A percentile compares a stretch with the other conserved stretches of the same genome.
These are phyloP conservation scores for Stephania japonica DNA, from an alignment of 164 flowering plant species.

Conservation along the genomic window DNA sequence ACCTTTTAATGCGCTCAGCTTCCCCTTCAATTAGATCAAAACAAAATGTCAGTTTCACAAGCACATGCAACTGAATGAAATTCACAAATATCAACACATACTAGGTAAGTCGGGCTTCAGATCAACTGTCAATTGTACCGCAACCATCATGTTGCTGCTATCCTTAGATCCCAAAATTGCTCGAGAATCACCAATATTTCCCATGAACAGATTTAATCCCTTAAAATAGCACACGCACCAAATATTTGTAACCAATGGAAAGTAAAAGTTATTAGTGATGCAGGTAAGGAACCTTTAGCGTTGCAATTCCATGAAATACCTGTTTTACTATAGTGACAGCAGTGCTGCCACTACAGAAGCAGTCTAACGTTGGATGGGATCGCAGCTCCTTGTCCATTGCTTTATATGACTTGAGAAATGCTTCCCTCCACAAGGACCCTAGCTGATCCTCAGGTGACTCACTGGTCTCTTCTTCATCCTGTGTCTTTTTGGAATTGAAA, in stretches of 20 bases:
- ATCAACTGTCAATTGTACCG: conserved; percentile 78
- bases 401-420: conserved; percentile 72
- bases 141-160: conserved; percentile 50
- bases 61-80: neutral
- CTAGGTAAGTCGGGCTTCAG: conserved; percentile 90
- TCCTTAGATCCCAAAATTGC: conserved; percentile 82
- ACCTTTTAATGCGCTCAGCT: conserved; percentile 86
- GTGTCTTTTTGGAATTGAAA: conserved; percentile 32
- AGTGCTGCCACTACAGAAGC: conserved; percentile 96
- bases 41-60: neutral
- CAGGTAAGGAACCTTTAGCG: neutral
- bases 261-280: neutral
- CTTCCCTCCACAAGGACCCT: conserved; percentile 58
- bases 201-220: conserved; percentile 91
- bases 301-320: conserved; percentile 28
- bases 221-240: conserved; percentile 17
- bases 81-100: conserved; percentile 23
- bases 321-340: conserved; percentile 83
- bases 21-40: conserved; percentile 45
- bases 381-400: conserved; percentile 89
- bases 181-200: conserved; percentile 89
- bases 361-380: conserved; percentile 71
- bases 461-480: conserved; percentile 39
- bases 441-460: conserved; percentile 38
- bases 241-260: neutral